phyloP scores from a whole-genome alignment of 305 asterid genomes.

The Striga hermonthica region DNA sequence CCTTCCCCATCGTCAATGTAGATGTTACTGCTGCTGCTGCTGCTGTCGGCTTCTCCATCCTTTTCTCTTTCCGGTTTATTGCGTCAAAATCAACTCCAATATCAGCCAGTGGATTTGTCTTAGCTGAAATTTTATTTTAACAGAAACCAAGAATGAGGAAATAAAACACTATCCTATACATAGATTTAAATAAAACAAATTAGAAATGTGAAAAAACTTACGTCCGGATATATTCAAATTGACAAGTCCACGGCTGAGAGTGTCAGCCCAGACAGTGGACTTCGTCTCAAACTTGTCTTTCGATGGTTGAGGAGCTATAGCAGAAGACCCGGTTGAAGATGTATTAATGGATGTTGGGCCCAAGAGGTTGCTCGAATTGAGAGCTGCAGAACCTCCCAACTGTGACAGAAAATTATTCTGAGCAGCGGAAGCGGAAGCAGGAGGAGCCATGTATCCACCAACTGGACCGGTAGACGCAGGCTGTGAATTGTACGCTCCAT shows the following conservation, averaged over 20 bases:
- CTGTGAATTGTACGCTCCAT: slow-evolving; percentile 55
- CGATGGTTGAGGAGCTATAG: slow-evolving; percentile 54
- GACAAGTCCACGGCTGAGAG: slow-evolving; percentile 93
- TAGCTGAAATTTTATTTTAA: slow-evolving; percentile 58
- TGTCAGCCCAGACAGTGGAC: slow-evolving; percentile 93
- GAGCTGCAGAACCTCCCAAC: slow-evolving; percentile 38
- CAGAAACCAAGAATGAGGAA: slow-evolving; percentile 19
- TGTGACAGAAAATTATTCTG: slow-evolving; percentile 40
- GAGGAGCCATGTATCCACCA: slow-evolving; percentile 44
- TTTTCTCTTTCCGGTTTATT: slow-evolving; percentile 87
- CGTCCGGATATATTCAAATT: slow-evolving; percentile 91
- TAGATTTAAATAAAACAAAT: slow-evolving; percentile 7
- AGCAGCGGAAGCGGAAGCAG: too few relatives aligned
- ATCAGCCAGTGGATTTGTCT: slow-evolving; percentile 80
- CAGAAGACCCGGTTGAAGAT: slow-evolving; percentile 44
- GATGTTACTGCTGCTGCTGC: slow-evolving; percentile 54
- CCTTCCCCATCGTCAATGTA: slow-evolving; percentile 84
- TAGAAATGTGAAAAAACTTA: slow-evolving; percentile 41
- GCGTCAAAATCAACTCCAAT: slow-evolving; percentile 97
- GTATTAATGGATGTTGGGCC: slow-evolving; percentile 28
- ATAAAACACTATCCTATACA: background rate
- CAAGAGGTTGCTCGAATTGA: slow-evolving; percentile 38
- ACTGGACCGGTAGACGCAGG: slow-evolving; percentile 39
- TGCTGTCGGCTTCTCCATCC: slow-evolving; percentile 83
- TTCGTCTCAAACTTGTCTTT: slow-evolving; percentile 82